Percentiles rank a stretch among this genome's conserved stretches.
Conservation (phyloP, 306 rosid genomes). For the Lathyrus tuberosus region DNA sequence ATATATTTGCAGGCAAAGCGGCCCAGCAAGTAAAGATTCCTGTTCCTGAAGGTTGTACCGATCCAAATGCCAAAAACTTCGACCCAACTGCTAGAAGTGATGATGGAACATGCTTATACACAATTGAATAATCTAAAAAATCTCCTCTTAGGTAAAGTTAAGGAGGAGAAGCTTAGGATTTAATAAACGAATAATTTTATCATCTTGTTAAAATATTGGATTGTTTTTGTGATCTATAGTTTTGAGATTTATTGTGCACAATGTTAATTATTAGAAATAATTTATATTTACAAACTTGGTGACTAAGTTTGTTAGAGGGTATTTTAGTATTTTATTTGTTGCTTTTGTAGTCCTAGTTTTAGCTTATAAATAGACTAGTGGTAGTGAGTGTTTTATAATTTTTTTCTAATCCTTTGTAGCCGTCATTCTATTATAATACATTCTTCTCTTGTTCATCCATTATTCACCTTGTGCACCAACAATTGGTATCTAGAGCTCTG, state of each 20-base stretch:
- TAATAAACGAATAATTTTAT: slow-evolving; percentile 26
- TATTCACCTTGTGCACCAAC: too few species aligned
- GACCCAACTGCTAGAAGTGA: slow-evolving; percentile 91
- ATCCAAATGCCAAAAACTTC: slow-evolving; percentile 64
- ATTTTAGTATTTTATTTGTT: too few species aligned
- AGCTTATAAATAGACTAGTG: too few species aligned
- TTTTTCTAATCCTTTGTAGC: too few species aligned
- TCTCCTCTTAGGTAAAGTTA: slow-evolving; percentile 26
- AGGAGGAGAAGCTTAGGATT: slow-evolving; percentile 37
- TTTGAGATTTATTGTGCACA: slow-evolving; percentile 21
- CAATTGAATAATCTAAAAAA: slow-evolving; percentile 41
- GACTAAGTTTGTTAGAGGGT: too few species aligned
- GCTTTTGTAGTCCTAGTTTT: too few species aligned
- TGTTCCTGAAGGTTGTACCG: slow-evolving; percentile 74
- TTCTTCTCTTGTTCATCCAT: too few species aligned
- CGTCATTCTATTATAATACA: too few species aligned
- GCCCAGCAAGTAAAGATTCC: slow-evolving; percentile 70
- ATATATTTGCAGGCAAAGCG: slow-evolving; percentile 60
- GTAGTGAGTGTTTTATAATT: too few species aligned
- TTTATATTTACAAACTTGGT: too few species aligned
- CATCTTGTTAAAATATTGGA: slow-evolving; percentile 34
- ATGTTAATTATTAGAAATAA: too few species aligned
- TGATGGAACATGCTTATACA: slow-evolving; percentile 69
- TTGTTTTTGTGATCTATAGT: slow-evolving; percentile 43
- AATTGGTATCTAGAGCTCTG: too few species aligned